Evolutionary conservation across 148 eudicot genomes (phyloP), one percentile per base, ranked within the genome.

Genomic region (Nepenthes mirabilis): DNA sequence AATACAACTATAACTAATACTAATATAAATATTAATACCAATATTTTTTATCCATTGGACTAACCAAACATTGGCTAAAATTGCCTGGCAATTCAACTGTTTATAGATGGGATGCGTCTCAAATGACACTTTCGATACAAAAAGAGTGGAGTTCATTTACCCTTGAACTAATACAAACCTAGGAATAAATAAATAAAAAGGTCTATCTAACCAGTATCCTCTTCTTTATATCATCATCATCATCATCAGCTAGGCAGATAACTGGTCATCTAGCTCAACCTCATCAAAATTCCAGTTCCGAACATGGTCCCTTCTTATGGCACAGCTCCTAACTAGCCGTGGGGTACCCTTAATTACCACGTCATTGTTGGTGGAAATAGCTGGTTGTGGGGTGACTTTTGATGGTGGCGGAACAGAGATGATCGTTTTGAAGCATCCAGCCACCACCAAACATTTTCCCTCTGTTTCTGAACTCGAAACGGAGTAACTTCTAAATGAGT

Each of bases 401-500:
- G 97, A 80, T 34, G 91, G 71, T 54, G 97, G 58, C 52, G 84
- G 75, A 61, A 83, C 8, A 49, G 52, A 11, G 2, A 49, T 49
- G 3, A 5, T 79, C 75, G 74, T 70, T 35, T 63, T 70, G 68
- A 87, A 74, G 81, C 97, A 90, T 67, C 68, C 79, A 40, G 88
- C 81, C 43, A 90, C 77, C 5, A 80, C 74, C 3, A 89, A 75
- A 59, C 97, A 90, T 76, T 88, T 80, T 40, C 91, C 91, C 61
- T 84, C 95, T 11, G 74, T 87, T 66, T 90, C 95, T 11, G 95
- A 84, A 68, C 97, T 90, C 11, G 95, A 87, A 33, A 81, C 78
- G 0, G 97, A 90, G 80, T 84, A 87, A 63, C 97, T 90, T 75
- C 97, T 72, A 61, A 84, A 84, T 47, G 97, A 90, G 63, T 75